phyloP scores from a whole-genome alignment of 441 rosid species.

The Mallotus repandus region DNA sequence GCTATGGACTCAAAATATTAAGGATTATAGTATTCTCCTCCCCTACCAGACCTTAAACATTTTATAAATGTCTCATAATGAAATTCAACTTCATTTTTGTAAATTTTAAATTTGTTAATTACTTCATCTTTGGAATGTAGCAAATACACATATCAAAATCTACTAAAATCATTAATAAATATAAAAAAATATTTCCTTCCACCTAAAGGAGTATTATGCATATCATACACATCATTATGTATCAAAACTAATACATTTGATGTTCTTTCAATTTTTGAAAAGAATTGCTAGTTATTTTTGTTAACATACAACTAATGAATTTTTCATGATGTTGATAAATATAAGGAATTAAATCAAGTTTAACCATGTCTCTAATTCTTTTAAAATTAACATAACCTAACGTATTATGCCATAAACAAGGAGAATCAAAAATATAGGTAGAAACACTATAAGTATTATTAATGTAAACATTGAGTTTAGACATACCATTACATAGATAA shows the following conservation, averaged over 20 bases:
- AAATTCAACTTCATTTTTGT: neutral
- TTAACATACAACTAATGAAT: neutral
- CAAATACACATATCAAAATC: neutral
- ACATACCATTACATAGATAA: too few species aligned
- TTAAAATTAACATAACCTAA: neutral
- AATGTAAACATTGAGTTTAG: too few species aligned
- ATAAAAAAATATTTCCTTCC: neutral
- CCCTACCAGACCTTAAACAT: neutral
- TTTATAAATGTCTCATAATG: neutral
- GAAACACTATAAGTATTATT: neutral
- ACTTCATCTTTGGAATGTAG: neutral
- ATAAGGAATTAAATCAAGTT: neutral
- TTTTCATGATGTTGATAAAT: neutral
- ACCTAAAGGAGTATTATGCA: neutral
- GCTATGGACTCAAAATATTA: neutral
- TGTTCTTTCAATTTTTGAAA: neutral
- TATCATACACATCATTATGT: neutral
- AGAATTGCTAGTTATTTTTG: neutral
- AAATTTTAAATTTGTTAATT: neutral
- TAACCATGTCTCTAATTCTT: neutral
- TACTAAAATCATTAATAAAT: neutral
- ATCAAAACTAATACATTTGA: neutral
- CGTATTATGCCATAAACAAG: neutral
- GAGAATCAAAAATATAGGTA: neutral
- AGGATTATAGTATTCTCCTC: constrained; percentile 24